These are phyloP conservation scores for Kitagawia praeruptora DNA, from an alignment of 129 eudicot genomes.

Conservation along the genomic window DNA sequence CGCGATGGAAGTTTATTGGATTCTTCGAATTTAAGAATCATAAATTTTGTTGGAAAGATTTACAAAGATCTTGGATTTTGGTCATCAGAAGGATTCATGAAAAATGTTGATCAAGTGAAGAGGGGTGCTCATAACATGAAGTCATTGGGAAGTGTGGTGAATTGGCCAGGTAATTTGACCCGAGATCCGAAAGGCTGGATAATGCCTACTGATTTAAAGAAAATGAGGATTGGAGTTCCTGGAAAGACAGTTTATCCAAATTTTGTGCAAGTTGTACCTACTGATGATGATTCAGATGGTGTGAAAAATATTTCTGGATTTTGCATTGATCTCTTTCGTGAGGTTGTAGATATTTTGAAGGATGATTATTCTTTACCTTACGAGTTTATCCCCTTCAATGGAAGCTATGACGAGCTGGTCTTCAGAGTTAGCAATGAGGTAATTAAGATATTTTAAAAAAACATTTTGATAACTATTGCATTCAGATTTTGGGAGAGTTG, in stretches of 20 bases:
- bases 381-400: slow-evolving; percentile 30
- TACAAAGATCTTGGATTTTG: slow-evolving; percentile 43
- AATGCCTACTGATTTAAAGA: slow-evolving; percentile 21
- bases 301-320: slow-evolving; percentile 23
- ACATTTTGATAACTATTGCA: too few relatives aligned
- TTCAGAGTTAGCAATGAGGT: slow-evolving; percentile 29
- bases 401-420: slow-evolving; percentile 13
- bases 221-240: slow-evolving; percentile 21
- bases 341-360: slow-evolving; percentile 25
- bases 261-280: slow-evolving; percentile 13
- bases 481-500: too few relatives aligned
- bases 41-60: neutral
- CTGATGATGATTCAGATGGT: slow-evolving; percentile 10
- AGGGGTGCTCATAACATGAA: slow-evolving; percentile 1
- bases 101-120: neutral
- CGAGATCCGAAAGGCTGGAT: slow-evolving; percentile 31
- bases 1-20: neutral
- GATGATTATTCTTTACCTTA: slow-evolving; percentile 20
- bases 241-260: slow-evolving; percentile 5
- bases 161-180: slow-evolving; percentile 6
- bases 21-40: neutral
- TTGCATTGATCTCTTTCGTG: slow-evolving; percentile 41
- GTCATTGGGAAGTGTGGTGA: neutral
- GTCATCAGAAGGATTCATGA: slow-evolving; percentile 32
- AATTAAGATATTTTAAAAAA: neutral